These are phyloP conservation scores for Tuber microsphaerosporum DNA, from an alignment of 495 filamentous ascomycete genomes.

Conservation along the genomic window DNA sequence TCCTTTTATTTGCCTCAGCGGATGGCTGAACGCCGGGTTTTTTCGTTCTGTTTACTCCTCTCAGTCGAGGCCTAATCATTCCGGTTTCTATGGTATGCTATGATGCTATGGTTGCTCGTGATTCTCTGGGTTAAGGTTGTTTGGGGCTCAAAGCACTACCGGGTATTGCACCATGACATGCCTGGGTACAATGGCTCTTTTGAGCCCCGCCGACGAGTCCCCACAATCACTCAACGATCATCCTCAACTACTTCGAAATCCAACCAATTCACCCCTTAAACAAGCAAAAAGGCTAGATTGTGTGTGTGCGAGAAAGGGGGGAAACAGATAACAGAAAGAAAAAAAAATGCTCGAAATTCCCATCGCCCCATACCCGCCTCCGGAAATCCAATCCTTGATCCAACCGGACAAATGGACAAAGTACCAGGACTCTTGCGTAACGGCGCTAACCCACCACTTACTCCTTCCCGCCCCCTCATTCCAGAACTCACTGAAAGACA, in stretches of 20 bases:
- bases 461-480: conserved; percentile 23
- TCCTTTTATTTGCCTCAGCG: too few relatives aligned
- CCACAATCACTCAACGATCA: not conserved
- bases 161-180: too few relatives aligned
- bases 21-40: too few relatives aligned
- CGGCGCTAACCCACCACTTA: conserved; percentile 25
- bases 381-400: conserved; percentile 13
- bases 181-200: too few relatives aligned
- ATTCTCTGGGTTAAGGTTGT: too few relatives aligned
- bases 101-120: too few relatives aligned
- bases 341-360: conserved; percentile 28
- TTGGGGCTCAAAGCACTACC: too few relatives aligned
- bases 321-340: not conserved
- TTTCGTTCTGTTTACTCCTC: too few relatives aligned
- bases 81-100: too few relatives aligned
- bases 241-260: not conserved
- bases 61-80: too few relatives aligned
- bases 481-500: conserved; percentile 9
- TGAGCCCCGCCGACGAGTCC: not conserved
- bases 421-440: conserved; percentile 15
- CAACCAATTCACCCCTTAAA: not conserved
- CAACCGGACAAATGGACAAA: conserved; percentile 22
- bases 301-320: not conserved
- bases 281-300: not conserved
- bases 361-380: conserved; percentile 32